Evolutionary conservation across 2,329 filamentous ascomycete genomes (phyloP).

Genomic region (Neofusicoccum ribis): DNA sequence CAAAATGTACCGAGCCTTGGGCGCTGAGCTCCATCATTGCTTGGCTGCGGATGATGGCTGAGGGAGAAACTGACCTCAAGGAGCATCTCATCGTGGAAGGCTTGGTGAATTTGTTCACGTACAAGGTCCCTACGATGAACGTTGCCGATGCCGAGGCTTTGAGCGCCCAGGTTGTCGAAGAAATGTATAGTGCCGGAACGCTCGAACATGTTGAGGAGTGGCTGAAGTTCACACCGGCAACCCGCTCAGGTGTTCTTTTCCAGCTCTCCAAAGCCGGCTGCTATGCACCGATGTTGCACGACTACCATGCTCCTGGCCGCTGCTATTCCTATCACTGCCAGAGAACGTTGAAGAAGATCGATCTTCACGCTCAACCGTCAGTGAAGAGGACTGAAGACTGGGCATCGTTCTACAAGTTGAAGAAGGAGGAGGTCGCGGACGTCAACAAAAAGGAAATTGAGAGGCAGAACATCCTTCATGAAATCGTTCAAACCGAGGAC

Average conservation of each 20-base stretch:
- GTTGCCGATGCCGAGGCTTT: constrained; percentile 92
- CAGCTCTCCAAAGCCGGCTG: constrained; percentile 90
- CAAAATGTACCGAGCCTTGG: constrained; percentile 87
- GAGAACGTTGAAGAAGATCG: constrained; percentile 90
- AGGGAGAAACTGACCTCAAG: constrained; percentile 86
- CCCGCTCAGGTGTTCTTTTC: constrained; percentile 86
- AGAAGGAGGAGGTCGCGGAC: constrained; percentile 70
- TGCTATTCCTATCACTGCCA: constrained; percentile 96
- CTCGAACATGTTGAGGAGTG: constrained; percentile 91
- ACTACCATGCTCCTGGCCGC: constrained; percentile 65
- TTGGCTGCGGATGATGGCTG: constrained; percentile 87
- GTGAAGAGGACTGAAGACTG: constrained; percentile 69
- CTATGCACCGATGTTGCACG: constrained; percentile 82
- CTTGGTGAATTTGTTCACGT: constrained; percentile 82
- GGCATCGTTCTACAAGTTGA: constrained; percentile 83
- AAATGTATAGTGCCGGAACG: constrained; percentile 77
- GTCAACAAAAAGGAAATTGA: constrained; percentile 85
- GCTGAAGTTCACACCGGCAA: constrained; percentile 84
- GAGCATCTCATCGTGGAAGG: constrained; percentile 84
- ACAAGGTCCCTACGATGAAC: constrained; percentile 98
- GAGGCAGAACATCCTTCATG: constrained; percentile 90
- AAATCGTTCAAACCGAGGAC: constrained; percentile 92
- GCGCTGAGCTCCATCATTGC: constrained; percentile 81
- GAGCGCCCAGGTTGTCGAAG: constrained; percentile 71
- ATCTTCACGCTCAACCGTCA: constrained; percentile 72